Evolutionary conservation across 768 basidiomycete species (phyloP).

Genomic region (Suillus tomentosus): DNA sequence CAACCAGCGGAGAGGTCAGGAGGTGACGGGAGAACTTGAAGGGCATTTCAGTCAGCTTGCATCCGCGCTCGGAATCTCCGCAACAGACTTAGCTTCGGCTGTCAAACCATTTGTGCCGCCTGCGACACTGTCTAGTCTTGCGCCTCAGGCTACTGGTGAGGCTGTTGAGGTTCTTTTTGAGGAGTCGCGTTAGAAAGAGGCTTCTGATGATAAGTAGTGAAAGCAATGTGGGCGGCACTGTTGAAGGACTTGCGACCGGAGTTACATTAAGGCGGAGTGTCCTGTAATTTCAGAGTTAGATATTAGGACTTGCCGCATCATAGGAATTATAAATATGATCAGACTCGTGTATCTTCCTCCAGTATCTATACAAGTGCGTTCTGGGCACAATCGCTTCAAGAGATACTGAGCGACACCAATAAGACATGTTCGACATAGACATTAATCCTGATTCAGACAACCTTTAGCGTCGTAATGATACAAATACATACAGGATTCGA

Average conservation of each 20-base stretch:
- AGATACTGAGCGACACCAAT: background rate
- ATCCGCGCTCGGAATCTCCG: slow-evolving; percentile 59
- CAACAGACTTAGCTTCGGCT: slow-evolving; percentile 61
- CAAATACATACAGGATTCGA: background rate
- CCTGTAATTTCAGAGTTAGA: background rate
- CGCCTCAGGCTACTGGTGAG: slow-evolving; percentile 47
- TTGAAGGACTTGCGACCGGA: slow-evolving; percentile 29
- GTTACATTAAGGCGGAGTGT: background rate
- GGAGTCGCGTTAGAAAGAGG: slow-evolving; percentile 6
- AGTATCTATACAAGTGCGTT: background rate
- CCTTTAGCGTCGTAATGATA: background rate
- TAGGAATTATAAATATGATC: background rate
- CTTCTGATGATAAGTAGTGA: background rate
- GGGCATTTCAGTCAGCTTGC: slow-evolving; percentile 61
- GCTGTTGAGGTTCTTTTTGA: slow-evolving; percentile 38
- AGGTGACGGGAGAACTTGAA: slow-evolving; percentile 43
- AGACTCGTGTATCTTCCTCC: background rate
- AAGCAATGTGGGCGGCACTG: slow-evolving; percentile 34
- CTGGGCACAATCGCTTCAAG: background rate
- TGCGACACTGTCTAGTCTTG: slow-evolving; percentile 58
- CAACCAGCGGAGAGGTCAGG: slow-evolving; percentile 6
- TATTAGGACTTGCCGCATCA: background rate
- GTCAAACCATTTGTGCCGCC: slow-evolving; percentile 62
- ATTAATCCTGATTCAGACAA: background rate
- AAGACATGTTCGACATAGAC: background rate